Conservation (phyloP, 2,329 filamentous ascomycete genomes). For the Diplodia corticola region DNA sequence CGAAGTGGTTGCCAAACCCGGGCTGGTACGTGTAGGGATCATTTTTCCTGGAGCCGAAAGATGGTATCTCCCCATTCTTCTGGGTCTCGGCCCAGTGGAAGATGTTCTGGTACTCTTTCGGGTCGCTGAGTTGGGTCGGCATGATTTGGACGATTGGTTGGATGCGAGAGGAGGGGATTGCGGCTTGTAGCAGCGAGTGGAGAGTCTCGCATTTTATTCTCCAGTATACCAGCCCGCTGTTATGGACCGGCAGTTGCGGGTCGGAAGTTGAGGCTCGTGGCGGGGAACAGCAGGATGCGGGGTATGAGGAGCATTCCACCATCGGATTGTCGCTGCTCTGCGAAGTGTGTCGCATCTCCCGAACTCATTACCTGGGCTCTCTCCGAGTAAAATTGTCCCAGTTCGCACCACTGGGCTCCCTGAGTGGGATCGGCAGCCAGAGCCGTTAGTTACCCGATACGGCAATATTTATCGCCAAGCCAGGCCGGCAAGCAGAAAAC, state of each 20-base stretch:
- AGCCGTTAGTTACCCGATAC: neutral
- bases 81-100: constrained; percentile 61
- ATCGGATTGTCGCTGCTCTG: neutral
- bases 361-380: neutral
- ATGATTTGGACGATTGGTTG: neutral
- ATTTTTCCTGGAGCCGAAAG: constrained; percentile 55
- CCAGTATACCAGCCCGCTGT: neutral
- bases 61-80: constrained; percentile 56
- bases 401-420: neutral
- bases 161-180: neutral
- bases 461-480: neutral
- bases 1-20: constrained; percentile 56
- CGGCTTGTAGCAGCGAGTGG: neutral
- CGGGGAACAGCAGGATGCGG: constrained; percentile 12
- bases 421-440: neutral
- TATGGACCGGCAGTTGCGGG: constrained; percentile 11
- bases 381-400: neutral
- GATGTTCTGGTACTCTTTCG: constrained; percentile 41
- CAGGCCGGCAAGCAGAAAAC: neutral
- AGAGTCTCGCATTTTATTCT: neutral
- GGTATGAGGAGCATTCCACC: neutral
- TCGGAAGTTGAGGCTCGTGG: constrained; percentile 1
- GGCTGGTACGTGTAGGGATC: constrained; percentile 59
- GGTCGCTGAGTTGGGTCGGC: constrained; percentile 31
- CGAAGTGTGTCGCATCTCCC: neutral